Percentiles rank a stretch among this genome's conserved stretches.
phyloP scores from a whole-genome alignment of 2,329 filamentous ascomycete species.

The Xenosphaeropsis pyriputrescens region DNA sequence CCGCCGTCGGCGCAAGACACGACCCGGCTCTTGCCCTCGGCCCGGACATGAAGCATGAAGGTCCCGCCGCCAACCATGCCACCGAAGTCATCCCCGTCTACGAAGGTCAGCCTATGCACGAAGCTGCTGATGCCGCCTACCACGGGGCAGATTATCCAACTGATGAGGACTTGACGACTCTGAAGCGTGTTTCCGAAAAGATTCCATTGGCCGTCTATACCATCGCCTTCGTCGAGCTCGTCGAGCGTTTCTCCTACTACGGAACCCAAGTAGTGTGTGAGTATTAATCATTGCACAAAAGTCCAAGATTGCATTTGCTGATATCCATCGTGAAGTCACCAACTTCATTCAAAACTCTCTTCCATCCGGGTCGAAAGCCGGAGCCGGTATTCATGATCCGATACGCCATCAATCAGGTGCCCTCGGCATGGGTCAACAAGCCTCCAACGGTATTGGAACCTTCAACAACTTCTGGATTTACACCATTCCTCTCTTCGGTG shows the following conservation, averaged over 20 bases:
- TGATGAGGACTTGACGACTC: not conserved
- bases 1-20: too few species aligned
- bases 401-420: conserved; percentile 19
- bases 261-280: conserved; percentile 44
- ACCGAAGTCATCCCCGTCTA: too few species aligned
- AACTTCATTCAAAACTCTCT: conserved; percentile 33
- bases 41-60: too few species aligned
- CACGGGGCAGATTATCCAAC: not conserved
- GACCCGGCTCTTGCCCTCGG: too few species aligned
- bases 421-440: conserved; percentile 29
- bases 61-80: too few species aligned
- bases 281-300: conserved; percentile 12
- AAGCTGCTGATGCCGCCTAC: too few species aligned
- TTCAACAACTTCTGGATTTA: conserved; percentile 33
- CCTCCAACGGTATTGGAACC: conserved; percentile 29
- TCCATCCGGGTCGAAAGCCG: conserved; percentile 25
- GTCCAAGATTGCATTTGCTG: conserved; percentile 1
- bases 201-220: conserved; percentile 21
- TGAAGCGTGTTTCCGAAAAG: conserved; percentile 14
- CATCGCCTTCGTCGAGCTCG: conserved; percentile 48
- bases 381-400: conserved; percentile 19
- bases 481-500: conserved; percentile 27
- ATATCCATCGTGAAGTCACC: conserved; percentile 22
- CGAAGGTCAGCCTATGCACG: too few species aligned
- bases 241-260: conserved; percentile 51